Evolutionary conservation across 2,329 filamentous ascomycete genomes (phyloP).

Genomic region (Botryotinia globosa): DNA sequence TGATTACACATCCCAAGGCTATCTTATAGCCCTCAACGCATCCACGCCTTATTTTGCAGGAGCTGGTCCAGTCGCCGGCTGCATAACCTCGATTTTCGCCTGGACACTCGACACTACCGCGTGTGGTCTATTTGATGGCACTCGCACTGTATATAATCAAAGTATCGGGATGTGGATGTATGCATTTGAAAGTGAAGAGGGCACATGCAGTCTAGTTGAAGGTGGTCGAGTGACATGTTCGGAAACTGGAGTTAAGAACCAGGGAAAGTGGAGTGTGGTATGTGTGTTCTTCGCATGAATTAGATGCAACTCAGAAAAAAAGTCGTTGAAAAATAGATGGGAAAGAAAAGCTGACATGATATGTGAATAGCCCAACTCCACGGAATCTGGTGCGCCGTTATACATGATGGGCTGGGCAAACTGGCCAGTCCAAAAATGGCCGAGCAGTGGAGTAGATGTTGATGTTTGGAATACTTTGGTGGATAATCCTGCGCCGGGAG

Average conservation of each 20-base stretch:
- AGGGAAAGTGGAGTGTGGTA: slow-evolving; percentile 11
- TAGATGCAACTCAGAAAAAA: background rate
- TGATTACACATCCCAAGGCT: slow-evolving; percentile 6
- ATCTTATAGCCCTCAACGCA: slow-evolving; percentile 7
- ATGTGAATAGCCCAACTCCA: slow-evolving; percentile 3
- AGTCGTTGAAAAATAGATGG: no score
- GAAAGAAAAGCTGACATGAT: background rate
- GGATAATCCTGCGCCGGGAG: slow-evolving; percentile 7
- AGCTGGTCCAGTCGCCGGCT: background rate
- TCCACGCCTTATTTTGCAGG: slow-evolving; percentile 7
- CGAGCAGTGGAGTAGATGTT: slow-evolving; percentile 3
- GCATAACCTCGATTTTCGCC: slow-evolving; percentile 9
- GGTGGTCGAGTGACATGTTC: slow-evolving; percentile 12
- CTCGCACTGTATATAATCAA: background rate
- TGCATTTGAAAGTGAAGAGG: background rate
- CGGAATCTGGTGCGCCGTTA: background rate
- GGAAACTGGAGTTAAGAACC: background rate
- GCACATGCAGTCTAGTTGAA: background rate
- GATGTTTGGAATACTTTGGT: slow-evolving; percentile 12
- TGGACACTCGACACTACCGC: slow-evolving; percentile 6
- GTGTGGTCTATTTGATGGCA: slow-evolving; percentile 10
- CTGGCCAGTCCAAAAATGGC: slow-evolving; percentile 12
- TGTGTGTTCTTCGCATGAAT: background rate
- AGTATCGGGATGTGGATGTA: slow-evolving; percentile 16
- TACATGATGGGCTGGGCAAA: slow-evolving; percentile 16